Conservation (phyloP, 495 filamentous ascomycete species). For the Aspergillus bertholletiae region DNA sequence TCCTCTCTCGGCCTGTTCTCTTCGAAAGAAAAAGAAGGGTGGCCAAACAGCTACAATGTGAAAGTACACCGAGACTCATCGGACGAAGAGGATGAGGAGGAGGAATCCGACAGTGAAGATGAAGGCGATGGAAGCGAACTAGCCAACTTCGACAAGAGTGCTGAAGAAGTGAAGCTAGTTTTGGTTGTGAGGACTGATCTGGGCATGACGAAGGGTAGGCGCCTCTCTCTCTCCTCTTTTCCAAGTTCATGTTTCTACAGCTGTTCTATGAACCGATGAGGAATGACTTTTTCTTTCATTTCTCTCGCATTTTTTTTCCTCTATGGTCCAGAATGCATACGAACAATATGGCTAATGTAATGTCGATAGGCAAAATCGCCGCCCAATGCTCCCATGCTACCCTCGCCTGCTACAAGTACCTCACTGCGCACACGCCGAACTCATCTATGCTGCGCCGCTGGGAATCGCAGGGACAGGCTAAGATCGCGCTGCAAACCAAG, state of each 20-base stretch:
- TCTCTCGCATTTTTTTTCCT: too few species aligned
- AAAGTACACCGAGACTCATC: slow-evolving; percentile 45
- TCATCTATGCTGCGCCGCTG: slow-evolving; percentile 72
- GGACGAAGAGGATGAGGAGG: slow-evolving; percentile 34
- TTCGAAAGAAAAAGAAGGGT: slow-evolving; percentile 37
- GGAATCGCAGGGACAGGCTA: slow-evolving; percentile 83
- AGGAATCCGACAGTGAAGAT: slow-evolving; percentile 34
- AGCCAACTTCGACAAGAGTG: slow-evolving; percentile 44
- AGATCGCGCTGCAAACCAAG: slow-evolving; percentile 85
- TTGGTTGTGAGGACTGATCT: slow-evolving; percentile 89
- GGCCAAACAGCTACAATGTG: slow-evolving; percentile 52
- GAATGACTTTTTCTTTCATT: too few species aligned
- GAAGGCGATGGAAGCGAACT: slow-evolving; percentile 41
- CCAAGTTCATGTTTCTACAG: neutral
- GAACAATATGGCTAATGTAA: neutral
- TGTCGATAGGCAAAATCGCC: slow-evolving; percentile 80
- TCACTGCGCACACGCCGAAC: slow-evolving; percentile 53
- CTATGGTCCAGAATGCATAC: neutral
- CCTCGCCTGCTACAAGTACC: slow-evolving; percentile 90
- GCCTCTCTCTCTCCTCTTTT: slow-evolving; percentile 5
- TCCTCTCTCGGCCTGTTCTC: slow-evolving; percentile 45
- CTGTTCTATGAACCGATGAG: too few species aligned
- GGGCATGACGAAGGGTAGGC: slow-evolving; percentile 90
- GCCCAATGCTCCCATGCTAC: slow-evolving; percentile 96
- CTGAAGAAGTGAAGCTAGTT: slow-evolving; percentile 90